Evolutionary conservation across 73 alveolate species (phyloP).

Genomic region (Paramecium sonneborni): DNA sequence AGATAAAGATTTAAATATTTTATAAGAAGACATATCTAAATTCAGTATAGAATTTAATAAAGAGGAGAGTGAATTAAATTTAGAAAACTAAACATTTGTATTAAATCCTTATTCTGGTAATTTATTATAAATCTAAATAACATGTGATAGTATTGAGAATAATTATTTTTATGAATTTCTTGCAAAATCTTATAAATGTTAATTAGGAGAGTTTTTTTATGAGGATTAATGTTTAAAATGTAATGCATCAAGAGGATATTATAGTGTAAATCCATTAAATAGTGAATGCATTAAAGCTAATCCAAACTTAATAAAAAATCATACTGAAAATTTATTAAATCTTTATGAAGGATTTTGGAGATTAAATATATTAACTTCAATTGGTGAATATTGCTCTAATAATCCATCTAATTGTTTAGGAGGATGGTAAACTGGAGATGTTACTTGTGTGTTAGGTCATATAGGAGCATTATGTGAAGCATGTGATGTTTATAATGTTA

Average conservation of each 20-base stretch:
- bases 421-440: slow-evolving; percentile 56
- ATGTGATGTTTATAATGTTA: slow-evolving; percentile 39
- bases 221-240: not conserved
- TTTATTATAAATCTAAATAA: not conserved
- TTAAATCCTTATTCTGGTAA: not conserved
- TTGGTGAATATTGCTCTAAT: slow-evolving; percentile 1
- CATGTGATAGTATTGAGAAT: not conserved
- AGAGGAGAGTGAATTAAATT: not conserved
- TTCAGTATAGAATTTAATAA: not conserved
- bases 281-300: not conserved
- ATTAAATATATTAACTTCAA: not conserved
- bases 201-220: not conserved
- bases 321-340: not conserved
- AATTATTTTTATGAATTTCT: not conserved
- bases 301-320: not conserved
- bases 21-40: not conserved
- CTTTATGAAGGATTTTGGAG: not conserved
- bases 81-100: not conserved
- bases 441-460: slow-evolving; percentile 28
- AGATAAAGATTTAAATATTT: not conserved
- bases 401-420: slow-evolving; percentile 47
- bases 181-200: not conserved
- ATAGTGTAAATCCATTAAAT: not conserved
- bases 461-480: slow-evolving; percentile 62
- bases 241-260: not conserved